Conservation (phyloP, 73 alveolate species). For the Paramecium sonneborni region DNA sequence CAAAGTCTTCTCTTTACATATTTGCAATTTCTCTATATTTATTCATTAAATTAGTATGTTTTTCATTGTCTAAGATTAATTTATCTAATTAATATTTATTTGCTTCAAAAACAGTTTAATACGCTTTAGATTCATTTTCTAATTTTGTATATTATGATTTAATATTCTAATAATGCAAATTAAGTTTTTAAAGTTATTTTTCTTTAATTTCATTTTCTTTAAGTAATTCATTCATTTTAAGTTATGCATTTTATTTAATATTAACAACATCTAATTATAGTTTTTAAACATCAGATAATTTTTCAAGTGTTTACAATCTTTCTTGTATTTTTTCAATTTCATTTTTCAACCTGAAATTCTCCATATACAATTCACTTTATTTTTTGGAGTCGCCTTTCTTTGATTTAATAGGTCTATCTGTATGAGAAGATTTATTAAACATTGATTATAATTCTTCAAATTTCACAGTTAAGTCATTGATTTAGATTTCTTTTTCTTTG, state of each 20-base stretch:
- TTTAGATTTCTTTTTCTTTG: neutral
- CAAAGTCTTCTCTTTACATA: conserved; percentile 30
- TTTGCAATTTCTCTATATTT: conserved; percentile 28
- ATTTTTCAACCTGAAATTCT: neutral
- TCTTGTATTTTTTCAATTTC: conserved; percentile 23
- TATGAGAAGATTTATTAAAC: neutral
- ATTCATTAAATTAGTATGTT: neutral
- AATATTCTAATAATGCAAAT: neutral
- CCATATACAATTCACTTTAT: conserved; percentile 27
- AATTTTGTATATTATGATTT: conserved; percentile 25
- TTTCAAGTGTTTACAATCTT: neutral
- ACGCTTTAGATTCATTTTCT: conserved; percentile 44
- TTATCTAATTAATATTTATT: conserved; percentile 31
- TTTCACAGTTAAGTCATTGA: neutral
- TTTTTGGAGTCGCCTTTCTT: neutral
- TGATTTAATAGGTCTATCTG: neutral
- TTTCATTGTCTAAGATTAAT: neutral
- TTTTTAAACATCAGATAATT: conserved; percentile 11
- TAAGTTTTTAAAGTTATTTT: conserved; percentile 21
- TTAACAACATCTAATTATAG: neutral
- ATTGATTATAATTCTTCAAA: neutral
- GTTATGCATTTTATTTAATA: neutral
- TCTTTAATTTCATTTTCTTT: conserved; percentile 29
- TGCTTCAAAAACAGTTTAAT: conserved; percentile 26
- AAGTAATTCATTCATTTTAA: conserved; percentile 10